Percentiles rank a stretch among this genome's conserved stretches.
These are phyloP conservation scores for Globisporangium sylvaticum DNA, from an alignment of 352 stramenopile species.

Conservation along the genomic window DNA sequence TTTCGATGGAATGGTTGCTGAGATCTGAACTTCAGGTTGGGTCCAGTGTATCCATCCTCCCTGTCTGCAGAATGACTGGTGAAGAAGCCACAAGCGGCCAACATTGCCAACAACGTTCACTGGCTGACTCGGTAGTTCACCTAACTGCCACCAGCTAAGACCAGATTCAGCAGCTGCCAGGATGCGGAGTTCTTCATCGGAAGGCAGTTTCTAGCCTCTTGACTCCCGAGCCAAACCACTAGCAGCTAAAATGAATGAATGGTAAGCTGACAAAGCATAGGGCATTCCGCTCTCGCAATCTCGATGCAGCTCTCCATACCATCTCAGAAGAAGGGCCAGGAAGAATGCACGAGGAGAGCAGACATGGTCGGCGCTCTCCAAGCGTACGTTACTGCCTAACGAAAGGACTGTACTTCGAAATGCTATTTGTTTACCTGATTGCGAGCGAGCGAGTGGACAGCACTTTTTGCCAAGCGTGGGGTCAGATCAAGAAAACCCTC, in stretches of 20 bases:
- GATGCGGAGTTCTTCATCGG: too few species aligned
- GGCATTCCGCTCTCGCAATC: too few species aligned
- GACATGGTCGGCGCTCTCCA: neutral
- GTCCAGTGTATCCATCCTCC: neutral
- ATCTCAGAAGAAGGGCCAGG: too few species aligned
- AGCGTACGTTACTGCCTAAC: neutral
- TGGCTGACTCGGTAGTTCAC: neutral
- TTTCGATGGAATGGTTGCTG: neutral
- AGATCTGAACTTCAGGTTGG: neutral
- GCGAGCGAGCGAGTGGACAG: neutral
- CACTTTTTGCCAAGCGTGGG: neutral
- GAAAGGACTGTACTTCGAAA: too few species aligned
- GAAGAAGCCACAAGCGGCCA: neutral
- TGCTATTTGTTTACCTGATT: neutral
- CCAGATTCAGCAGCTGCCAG: too few species aligned
- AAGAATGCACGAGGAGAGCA: neutral
- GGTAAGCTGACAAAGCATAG: too few species aligned
- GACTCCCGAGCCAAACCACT: too few species aligned
- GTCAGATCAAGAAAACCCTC: too few species aligned
- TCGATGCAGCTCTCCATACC: too few species aligned
- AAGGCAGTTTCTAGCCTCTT: too few species aligned
- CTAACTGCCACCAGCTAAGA: too few species aligned
- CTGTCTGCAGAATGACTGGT: neutral
- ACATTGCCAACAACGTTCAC: neutral
- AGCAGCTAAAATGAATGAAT: too few species aligned